Evolutionary conservation across 2,329 filamentous ascomycete genomes (phyloP), one percentile per base, ranked within the genome.

Genomic region (Hypomyces rosellus): DNA sequence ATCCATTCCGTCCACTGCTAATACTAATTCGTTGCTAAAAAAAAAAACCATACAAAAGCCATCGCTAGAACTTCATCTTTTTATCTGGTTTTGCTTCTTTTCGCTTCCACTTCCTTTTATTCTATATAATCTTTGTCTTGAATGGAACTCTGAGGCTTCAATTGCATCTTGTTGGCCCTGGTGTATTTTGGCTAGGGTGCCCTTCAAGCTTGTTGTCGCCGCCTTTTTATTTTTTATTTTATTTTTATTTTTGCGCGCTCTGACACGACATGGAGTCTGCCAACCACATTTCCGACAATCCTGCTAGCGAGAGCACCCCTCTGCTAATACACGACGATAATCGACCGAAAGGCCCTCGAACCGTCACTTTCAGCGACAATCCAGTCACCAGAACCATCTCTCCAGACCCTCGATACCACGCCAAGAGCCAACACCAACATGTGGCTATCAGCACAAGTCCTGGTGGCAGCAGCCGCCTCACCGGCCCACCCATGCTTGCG

Each of bases 321-420:
- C 49, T 54, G 41, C 15, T 54, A 1, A 41, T 45, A n/a, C 20
- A 30, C 4, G 34, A 49, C 20, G 51, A 53, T 18, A 34, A 44
- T 16, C 49, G 49, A 25, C 45, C 52, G 12, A 54, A 54, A 16
- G 39, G 44, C 14, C 61, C 73, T 46, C 80, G 86, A 57, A 87
- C 75, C 59, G 88, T 92, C 61, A 90, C 86, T 13, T 91, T 92
- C 74, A 88, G 88, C 63, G 78, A 85, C 4, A 83, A 85, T 55
- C 80, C 82, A 36, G 77, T 83, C 42, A 75, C 78, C n/a, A 75
- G 77, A 55, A 82, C 80, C 15, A 77, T 84, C 60, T 78, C 80
- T 57, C 74, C 76, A 16, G 73, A 74, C 60, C 72, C 14, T 43
- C 55, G 57, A 43, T 57, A 56, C 49, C 54, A 57, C 50, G 37